Base-by-base conservation (phyloP, 2,329 filamentous ascomycete genomes). In the Ilyonectria robusta region DNA sequence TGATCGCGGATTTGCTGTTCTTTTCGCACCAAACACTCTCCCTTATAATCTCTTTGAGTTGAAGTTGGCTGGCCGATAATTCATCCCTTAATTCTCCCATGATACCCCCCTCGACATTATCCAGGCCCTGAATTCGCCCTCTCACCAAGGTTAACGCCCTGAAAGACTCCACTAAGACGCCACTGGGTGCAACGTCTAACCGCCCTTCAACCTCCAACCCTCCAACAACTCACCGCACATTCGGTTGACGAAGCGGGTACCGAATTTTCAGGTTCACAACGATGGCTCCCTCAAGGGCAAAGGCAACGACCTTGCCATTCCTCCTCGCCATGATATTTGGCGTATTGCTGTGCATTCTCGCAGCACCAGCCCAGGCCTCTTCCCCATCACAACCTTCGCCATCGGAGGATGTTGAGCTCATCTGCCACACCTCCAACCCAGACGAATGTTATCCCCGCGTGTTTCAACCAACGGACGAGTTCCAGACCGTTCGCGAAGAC, bases 391-490 rank as follows among this genome's bases (percentile, higher is more conserved):
- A 67, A 40, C 75, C 48, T 67, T 76, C 81, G 55, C 76, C 77
- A 42, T 76, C 81, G 6, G 79, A 82, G 65, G 80, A 85, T 37
- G 75, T 79, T n/a, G 87, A 91, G 46, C 80, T 92, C 61, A 91
- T 93, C 78, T 93, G 91, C 71, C 89, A 91, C 77, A 88, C 87
- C 47, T 81, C 85, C 54, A 84, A 91, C 72, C 81, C 84, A 0
- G 79, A 84, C 51, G 90, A 92, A 65, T 93, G 91, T 78, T 93
- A 93, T 71, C 89, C 91, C 1, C 86, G 84, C 54, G 69, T 91
- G 2, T 93, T 93, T 67, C 83, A 87, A 62, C 83, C 91, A 1
- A 93, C 90, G 1, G 81, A 90, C 54, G 85, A 91, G 63, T 93
- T 93, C 70, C 89, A 92, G 77, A 75, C 80, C 8, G 84, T 93